A percentile compares a stretch with the other conserved stretches of the same genome.
Evolutionary conservation across 192 early-diverging fungal species (phyloP).

Genomic region (Coemansia sp.): DNA sequence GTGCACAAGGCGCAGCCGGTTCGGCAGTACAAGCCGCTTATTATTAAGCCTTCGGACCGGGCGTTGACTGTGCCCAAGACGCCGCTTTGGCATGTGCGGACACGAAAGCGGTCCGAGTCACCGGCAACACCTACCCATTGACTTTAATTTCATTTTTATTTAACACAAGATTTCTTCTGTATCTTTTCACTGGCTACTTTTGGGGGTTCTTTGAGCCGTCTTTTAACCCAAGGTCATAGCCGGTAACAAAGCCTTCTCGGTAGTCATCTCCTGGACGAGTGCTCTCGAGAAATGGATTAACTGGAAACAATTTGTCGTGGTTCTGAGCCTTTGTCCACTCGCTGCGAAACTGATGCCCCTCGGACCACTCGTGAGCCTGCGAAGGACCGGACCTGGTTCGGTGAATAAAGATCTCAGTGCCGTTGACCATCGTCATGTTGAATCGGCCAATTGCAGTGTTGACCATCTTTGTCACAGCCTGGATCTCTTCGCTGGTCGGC

Average conservation of each 20-base stretch:
- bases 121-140: slow-evolving; percentile 16
- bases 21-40: slow-evolving; percentile 53
- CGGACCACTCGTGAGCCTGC: slow-evolving; percentile 49
- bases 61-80: slow-evolving; percentile 59
- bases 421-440: slow-evolving; percentile 27
- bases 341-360: slow-evolving; percentile 10
- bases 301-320: slow-evolving; percentile 25
- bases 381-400: slow-evolving; percentile 12
- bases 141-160: neutral
- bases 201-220: slow-evolving; percentile 26
- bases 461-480: slow-evolving; percentile 8
- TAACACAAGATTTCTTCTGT: neutral
- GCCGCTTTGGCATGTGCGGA: slow-evolving; percentile 45
- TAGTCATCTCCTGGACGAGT: slow-evolving; percentile 33
- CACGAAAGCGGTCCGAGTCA: slow-evolving; percentile 17
- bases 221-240: slow-evolving; percentile 43
- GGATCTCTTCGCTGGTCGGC: slow-evolving; percentile 22
- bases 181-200: slow-evolving; percentile 1
- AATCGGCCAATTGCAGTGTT: slow-evolving; percentile 15
- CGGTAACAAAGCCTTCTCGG: slow-evolving; percentile 34
- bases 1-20: slow-evolving; percentile 67
- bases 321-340: neutral
- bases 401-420: slow-evolving; percentile 19
- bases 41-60: slow-evolving; percentile 57
- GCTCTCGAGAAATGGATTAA: slow-evolving; percentile 30